Conservation (phyloP, 2,329 filamentous ascomycete species). For the Colletotrichum chrysophilum region DNA sequence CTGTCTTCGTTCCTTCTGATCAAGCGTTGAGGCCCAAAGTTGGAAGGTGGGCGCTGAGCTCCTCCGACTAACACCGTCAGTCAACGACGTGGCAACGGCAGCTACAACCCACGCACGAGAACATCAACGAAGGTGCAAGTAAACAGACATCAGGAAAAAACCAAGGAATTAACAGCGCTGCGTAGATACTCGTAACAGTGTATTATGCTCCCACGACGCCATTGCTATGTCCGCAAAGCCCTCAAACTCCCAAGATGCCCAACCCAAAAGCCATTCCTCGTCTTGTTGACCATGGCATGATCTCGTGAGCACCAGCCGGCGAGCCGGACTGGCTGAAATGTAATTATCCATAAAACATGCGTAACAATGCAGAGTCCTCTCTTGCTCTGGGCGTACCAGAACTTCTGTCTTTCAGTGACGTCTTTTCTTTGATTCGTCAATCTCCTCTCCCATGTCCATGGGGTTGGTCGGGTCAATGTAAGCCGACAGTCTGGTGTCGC, state of each 20-base stretch:
- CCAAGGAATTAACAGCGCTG: background rate
- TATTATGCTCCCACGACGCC: conserved; percentile 21
- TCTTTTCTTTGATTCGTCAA: conserved; percentile 48
- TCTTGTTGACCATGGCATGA: conserved; percentile 13
- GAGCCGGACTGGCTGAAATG: background rate
- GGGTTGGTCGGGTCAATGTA: conserved; percentile 61
- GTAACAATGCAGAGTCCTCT: conserved; percentile 1
- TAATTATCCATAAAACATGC: conserved; percentile 15
- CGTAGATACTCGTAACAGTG: conserved; percentile 14
- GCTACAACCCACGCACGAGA: background rate
- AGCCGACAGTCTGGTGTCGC: conserved; percentile 60
- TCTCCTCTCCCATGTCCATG: conserved; percentile 57
- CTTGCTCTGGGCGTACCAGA: background rate
- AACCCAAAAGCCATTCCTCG: conserved; percentile 15
- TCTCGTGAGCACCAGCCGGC: conserved; percentile 15
- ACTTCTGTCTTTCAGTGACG: conserved; percentile 18
- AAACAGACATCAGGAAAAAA: background rate
- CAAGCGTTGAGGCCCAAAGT: background rate
- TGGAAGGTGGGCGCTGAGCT: background rate
- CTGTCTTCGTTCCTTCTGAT: background rate
- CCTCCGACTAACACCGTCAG: background rate
- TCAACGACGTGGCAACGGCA: background rate
- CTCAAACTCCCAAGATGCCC: conserved; percentile 21
- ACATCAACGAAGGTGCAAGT: background rate
- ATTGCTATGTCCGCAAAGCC: conserved; percentile 21